Conservation (phyloP, 106 monocot genomes). For the Platanthera guangdongensis region DNA sequence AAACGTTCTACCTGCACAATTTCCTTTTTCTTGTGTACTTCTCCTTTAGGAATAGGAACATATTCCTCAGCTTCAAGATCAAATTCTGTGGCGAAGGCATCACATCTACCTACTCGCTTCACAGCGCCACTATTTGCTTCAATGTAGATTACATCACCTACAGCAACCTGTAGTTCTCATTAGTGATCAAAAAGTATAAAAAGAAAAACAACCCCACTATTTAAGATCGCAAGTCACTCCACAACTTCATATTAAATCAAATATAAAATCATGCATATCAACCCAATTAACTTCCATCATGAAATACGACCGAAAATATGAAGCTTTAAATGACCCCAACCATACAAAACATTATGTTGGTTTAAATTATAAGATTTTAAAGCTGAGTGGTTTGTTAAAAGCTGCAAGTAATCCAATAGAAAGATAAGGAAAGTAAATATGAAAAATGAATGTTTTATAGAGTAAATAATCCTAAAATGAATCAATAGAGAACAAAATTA, state of each 20-base stretch:
- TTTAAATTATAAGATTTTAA: not conserved
- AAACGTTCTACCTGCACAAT: constrained; percentile 73
- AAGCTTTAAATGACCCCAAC: not conserved
- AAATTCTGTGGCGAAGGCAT: constrained; percentile 96
- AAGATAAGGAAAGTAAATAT: not conserved
- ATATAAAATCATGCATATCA: constrained; percentile 1
- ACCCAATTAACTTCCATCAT: not conserved
- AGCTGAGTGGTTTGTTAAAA: not conserved
- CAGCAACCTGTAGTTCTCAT: constrained; percentile 58
- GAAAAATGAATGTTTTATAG: not conserved
- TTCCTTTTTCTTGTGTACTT: constrained; percentile 99
- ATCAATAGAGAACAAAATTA: not conserved
- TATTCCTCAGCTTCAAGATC: constrained; percentile 99
- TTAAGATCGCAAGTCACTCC: not conserved
- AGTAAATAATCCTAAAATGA: not conserved
- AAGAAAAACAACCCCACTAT: not conserved
- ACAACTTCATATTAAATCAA: not conserved
- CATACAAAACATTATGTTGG: not conserved
- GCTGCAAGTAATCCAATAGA: not conserved
- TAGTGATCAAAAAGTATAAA: not conserved
- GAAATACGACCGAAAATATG: not conserved
- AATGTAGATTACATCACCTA: constrained; percentile 97
- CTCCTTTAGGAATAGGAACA: constrained; percentile 99
- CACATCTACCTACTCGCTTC: constrained; percentile 91
- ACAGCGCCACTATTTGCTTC: constrained; percentile 99